These are phyloP conservation scores for Spizellomyces punctatus DNA, from an alignment of 192 early-diverging fungal species.

Conservation along the genomic window DNA sequence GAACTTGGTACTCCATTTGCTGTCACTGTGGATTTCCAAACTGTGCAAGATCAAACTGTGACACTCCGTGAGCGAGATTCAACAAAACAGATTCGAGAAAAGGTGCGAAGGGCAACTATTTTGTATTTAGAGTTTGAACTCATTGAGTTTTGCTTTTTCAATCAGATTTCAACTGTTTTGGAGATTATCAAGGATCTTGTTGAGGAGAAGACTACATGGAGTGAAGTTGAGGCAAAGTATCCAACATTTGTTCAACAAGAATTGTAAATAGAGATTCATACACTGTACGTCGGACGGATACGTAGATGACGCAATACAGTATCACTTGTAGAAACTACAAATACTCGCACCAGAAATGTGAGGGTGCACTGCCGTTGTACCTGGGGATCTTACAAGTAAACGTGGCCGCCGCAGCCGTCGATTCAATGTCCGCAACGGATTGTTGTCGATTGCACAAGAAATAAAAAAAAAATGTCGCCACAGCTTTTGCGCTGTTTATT, in stretches of 20 bases:
- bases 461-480: no score
- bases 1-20: conserved; percentile 97
- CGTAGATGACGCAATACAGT: no score
- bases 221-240: conserved; percentile 67
- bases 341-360: no score
- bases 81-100: conserved; percentile 89
- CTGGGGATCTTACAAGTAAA: no score
- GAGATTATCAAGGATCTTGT: conserved; percentile 75
- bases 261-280: conserved; percentile 40
- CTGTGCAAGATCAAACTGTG: conserved; percentile 89
- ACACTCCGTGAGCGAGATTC: conserved; percentile 97
- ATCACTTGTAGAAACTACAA: no score
- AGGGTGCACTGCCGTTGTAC: no score
- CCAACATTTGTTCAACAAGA: conserved; percentile 69
- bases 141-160: conserved; percentile 5
- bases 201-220: conserved; percentile 74
- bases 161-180: conserved; percentile 64
- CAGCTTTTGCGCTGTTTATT: no score
- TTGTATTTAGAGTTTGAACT: not conserved
- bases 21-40: conserved; percentile 98
- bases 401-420: no score
- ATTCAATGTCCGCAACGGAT: no score
- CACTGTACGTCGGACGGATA: no score
- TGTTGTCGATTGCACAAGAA: no score
- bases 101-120: conserved; percentile 6